phyloP scores from a whole-genome alignment of 352 stramenopile genomes.

The Phytophthora pini region DNA sequence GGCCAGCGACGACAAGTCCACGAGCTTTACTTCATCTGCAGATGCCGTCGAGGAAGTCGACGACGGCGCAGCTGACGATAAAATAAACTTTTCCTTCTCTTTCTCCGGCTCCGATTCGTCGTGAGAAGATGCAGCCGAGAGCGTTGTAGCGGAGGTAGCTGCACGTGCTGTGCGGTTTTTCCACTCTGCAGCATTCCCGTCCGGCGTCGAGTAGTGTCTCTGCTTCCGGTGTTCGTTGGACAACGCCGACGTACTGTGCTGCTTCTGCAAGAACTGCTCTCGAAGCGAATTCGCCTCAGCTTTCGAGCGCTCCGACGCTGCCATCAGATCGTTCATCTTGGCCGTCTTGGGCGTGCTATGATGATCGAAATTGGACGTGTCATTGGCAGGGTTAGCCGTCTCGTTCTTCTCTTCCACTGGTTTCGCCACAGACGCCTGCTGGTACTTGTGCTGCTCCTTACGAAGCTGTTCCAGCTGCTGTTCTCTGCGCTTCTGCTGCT shows the following conservation, averaged over 20 bases:
- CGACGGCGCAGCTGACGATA: constrained; percentile 29
- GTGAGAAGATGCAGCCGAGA: constrained; percentile 12
- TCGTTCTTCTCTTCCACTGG: constrained; percentile 11
- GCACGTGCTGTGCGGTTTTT: constrained; percentile 25
- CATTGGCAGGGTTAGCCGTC: constrained; percentile 3
- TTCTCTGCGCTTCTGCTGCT: constrained; percentile 26
- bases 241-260: constrained; percentile 21
- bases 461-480: constrained; percentile 18
- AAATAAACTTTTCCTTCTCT: constrained; percentile 31
- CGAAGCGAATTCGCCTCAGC: constrained; percentile 31
- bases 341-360: constrained; percentile 29
- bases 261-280: constrained; percentile 34
- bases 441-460: constrained; percentile 18
- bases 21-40: constrained; percentile 27
- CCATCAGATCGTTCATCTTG: constrained; percentile 35
- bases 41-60: constrained; percentile 27
- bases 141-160: constrained; percentile 16
- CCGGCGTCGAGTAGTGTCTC: constrained; percentile 28
- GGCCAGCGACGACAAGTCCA: constrained; percentile 34
- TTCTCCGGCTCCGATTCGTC: constrained; percentile 36
- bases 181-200: constrained; percentile 16
- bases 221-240: constrained; percentile 18
- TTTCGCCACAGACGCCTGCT: constrained; percentile 7
- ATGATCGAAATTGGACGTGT: constrained; percentile 4
- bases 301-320: constrained; percentile 21